Percentiles rank a stretch among this genome's conserved stretches.
These are phyloP conservation scores for Mallotus japonicus DNA, from an alignment of 441 rosid genomes.

Conservation along the genomic window DNA sequence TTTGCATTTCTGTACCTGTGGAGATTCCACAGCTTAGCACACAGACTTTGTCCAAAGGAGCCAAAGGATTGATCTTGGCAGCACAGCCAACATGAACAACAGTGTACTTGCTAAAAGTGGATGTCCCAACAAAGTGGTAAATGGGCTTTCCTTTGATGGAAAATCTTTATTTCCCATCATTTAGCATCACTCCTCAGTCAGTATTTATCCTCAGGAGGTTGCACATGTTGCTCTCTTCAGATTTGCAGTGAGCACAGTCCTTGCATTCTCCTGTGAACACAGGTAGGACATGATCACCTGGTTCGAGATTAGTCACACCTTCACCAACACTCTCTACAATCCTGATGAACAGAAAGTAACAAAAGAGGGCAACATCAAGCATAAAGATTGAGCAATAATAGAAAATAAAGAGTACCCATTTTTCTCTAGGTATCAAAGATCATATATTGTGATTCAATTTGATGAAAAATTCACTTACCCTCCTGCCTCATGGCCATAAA, in stretches of 20 bases:
- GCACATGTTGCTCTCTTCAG: constrained; percentile 60
- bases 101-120: constrained; percentile 59
- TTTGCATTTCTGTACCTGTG: constrained; percentile 32
- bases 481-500: constrained; percentile 49
- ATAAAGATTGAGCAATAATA: not conserved
- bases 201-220: constrained; percentile 47
- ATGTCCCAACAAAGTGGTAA: constrained; percentile 53
- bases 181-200: constrained; percentile 55
- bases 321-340: constrained; percentile 62
- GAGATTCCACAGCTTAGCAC: constrained; percentile 59
- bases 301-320: constrained; percentile 49
- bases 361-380: too few relatives aligned
- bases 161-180: constrained; percentile 50
- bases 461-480: constrained; percentile 28
- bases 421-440: not conserved
- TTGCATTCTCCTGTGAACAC: constrained; percentile 60
- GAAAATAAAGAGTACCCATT: not conserved
- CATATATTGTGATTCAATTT: not conserved
- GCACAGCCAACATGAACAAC: constrained; percentile 52
- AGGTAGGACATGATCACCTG: constrained; percentile 59
- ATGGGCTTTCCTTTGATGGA: constrained; percentile 49
- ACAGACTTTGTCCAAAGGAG: constrained; percentile 61
- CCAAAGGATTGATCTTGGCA: constrained; percentile 52
- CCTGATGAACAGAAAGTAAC: constrained; percentile 18
- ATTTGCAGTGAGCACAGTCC: constrained; percentile 48